Evolutionary conservation across 208 protist genomes (phyloP), one percentile per base, ranked within the genome.

Genomic region (Trypanosoma boissoni): DNA sequence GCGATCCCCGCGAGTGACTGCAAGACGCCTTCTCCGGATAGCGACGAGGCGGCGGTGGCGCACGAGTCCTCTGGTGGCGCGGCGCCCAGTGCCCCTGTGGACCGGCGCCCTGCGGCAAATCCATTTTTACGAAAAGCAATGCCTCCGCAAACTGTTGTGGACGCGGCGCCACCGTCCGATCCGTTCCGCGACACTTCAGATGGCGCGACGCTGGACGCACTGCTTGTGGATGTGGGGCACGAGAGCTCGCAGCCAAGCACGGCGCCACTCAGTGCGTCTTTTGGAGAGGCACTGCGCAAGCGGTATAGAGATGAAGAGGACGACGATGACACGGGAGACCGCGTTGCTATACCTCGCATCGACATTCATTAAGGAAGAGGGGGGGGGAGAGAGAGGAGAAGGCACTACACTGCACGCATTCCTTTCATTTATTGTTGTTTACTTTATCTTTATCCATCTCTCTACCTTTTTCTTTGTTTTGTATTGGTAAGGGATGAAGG

Each of bases 281-380:
- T 90, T 34, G 79, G 79, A 6, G 79, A 82, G 49, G 84, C 84
- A 9, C 76, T 94, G 29, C 78, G 81, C 2, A 94, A 94, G 66
- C 78, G 88, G 9, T 86, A 85, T 59, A 73, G 81, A 24, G 82
- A 90, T 8, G 87, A 94, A 16, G 83, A 91, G 9, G 75, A 83
- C 10, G 75, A 76, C 3, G 72, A 80, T 18, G 72, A 76, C 26
- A 66, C 65, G 7, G 66, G 73, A 39, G 34, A 39, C 8, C 8
- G 34, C 18, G 57, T 29, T 39, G 34, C 12, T 6, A 39, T 39
- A 16, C 34, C 34, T 6, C 34, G 34, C 12, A 6, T 39, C 8
- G 34, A 39, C 8, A 39, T 39, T 39, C 34, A 12, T 6, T 39
- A 12, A 39, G 34, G 34, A 16, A 6, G 34, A 39, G 34, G 12